Base-by-base conservation (phyloP, 352 stramenopile genomes). In the Phytophthora megakarya region DNA sequence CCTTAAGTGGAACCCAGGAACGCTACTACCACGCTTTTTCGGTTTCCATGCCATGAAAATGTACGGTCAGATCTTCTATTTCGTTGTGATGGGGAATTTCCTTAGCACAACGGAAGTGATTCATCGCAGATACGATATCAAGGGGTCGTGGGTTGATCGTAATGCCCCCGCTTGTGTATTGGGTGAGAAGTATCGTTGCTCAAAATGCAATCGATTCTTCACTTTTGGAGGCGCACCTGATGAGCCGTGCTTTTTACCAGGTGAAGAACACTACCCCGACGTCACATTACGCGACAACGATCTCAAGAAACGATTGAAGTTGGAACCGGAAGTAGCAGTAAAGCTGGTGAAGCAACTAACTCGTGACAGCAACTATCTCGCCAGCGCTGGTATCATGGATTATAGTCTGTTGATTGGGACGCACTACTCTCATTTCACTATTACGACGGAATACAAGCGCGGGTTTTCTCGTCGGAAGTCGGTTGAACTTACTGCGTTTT, bases 51-150 rank as follows among this genome's bases (percentile, higher is more conserved):
- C 84, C 1, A 95, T 98, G 76, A 93, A 92, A 44, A 94, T 98
- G 84, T 97, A 97, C 65, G 89, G 89, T 7, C 81, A 96, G 48
- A 89, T 86, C 35, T 95, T 95, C 59, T 95, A 92, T 59, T 97
- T 98, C 48, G 86, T 98, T 23, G 92, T 98, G 22, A 98, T 98
- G 92, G 84, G 75, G 44, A 98, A 97, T 57, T 79, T 98, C 44
- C 65, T 98, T 26, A 86, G 87, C 73, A 93, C 86, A 12, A 75
- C 71, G 0, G 81, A 95, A 57, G 70, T 84, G 47, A 95, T 97
- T 52, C 88, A 98, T 63, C 78, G 80, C 1, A 76, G 86, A 25
- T 98, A 97, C 51, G 92, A 98, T 54, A 90, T 98, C 60, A 98
- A 98, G 58, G 92, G 92, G 7, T 95, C 84, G 5, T 97, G 89